Conservation (phyloP, 345 rosid genomes). For the Raphanus sativus region DNA sequence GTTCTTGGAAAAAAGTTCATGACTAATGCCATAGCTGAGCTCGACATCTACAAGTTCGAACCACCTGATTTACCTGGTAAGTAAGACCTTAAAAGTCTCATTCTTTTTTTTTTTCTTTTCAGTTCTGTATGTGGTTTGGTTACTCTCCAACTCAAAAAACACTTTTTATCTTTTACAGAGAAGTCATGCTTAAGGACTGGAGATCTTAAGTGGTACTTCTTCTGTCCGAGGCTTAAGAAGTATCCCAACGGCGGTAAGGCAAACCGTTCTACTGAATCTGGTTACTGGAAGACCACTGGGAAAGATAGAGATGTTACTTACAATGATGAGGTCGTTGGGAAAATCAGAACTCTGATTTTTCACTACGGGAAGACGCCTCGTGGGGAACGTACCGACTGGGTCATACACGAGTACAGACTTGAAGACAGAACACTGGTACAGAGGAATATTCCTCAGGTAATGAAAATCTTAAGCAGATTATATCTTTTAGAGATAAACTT, state of each 20-base stretch:
- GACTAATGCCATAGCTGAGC: slow-evolving; percentile 51
- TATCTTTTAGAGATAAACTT: background rate
- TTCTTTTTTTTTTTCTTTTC: background rate
- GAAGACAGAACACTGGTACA: slow-evolving; percentile 41
- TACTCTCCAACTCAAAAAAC: background rate
- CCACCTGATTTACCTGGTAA: slow-evolving; percentile 71
- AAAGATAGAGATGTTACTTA: slow-evolving; percentile 55
- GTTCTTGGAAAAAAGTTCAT: slow-evolving; percentile 48
- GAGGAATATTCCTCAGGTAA: slow-evolving; percentile 42
- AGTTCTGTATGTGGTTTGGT: background rate
- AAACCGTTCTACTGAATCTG: slow-evolving; percentile 54
- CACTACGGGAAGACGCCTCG: slow-evolving; percentile 52
- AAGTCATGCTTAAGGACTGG: slow-evolving; percentile 43
- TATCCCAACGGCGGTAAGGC: slow-evolving; percentile 46
- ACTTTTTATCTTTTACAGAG: slow-evolving; percentile 24
- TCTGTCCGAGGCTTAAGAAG: slow-evolving; percentile 67
- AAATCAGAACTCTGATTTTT: slow-evolving; percentile 61
- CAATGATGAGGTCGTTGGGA: slow-evolving; percentile 51
- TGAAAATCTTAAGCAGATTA: background rate
- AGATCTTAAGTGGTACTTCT: slow-evolving; percentile 85
- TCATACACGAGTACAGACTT: slow-evolving; percentile 77
- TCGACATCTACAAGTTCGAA: slow-evolving; percentile 58
- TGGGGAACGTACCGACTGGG: slow-evolving; percentile 75
- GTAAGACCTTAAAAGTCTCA: slow-evolving; percentile 25
- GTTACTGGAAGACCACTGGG: slow-evolving; percentile 82